Conservation (phyloP, 192 early-diverging fungal genomes). For the Coemansia javaensis region DNA sequence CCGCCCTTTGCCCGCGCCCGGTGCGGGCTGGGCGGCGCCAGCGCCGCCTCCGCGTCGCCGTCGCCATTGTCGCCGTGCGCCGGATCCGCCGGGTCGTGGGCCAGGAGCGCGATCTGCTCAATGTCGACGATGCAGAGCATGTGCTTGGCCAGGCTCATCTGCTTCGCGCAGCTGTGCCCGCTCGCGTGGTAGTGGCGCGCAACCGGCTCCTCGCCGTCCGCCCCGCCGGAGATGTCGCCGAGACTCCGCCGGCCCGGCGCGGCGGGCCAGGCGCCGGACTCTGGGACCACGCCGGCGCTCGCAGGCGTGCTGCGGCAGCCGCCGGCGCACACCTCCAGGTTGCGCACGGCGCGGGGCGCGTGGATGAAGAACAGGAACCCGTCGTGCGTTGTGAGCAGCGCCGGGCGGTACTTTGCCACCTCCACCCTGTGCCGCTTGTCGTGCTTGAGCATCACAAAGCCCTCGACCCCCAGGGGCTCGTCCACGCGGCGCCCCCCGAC, state of each 20-base stretch:
- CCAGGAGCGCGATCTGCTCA: constrained; percentile 23
- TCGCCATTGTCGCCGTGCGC: neutral
- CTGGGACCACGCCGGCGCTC: neutral
- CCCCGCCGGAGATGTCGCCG: neutral
- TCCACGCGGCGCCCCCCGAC: constrained; percentile 3
- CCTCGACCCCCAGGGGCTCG: constrained; percentile 36
- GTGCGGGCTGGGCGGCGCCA: too few relatives aligned
- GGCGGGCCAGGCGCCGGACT: neutral
- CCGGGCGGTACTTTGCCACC: constrained; percentile 25
- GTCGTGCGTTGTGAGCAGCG: constrained; percentile 31
- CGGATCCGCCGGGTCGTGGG: constrained; percentile 8
- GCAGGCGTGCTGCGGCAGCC: constrained; percentile 1
- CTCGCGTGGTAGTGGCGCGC: constrained; percentile 29
- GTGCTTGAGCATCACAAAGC: constrained; percentile 41
- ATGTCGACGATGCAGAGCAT: constrained; percentile 40
- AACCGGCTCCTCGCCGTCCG: neutral
- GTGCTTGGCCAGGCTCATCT: constrained; percentile 40
- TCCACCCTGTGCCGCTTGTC: constrained; percentile 21
- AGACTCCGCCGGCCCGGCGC: neutral
- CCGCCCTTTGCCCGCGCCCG: constrained; percentile 1
- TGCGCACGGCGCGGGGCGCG: constrained; percentile 29
- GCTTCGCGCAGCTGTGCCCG: constrained; percentile 20
- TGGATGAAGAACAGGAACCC: constrained; percentile 32
- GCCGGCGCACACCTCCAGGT: constrained; percentile 19
- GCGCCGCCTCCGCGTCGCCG: too few relatives aligned